Evolutionary conservation across 495 filamentous ascomycete species (phyloP).

Genomic region (Penicillium parvum): DNA sequence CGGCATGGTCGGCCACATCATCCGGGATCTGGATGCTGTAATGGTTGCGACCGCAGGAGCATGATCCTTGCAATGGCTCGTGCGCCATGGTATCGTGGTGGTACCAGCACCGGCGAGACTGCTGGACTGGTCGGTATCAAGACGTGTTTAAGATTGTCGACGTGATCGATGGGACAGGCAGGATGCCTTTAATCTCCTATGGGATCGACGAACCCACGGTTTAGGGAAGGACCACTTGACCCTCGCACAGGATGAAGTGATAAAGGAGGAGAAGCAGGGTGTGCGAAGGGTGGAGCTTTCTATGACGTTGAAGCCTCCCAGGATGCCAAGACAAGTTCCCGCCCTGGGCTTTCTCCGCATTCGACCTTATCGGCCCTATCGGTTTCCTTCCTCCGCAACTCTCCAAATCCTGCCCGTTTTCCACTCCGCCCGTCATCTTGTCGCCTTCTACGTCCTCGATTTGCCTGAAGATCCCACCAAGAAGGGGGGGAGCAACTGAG

Average conservation of each 20-base stretch:
- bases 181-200: too few species aligned
- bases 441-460: too few species aligned
- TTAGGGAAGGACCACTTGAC: background rate
- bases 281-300: conserved; percentile 17
- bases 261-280: conserved; percentile 8
- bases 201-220: too few species aligned
- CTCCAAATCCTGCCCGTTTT: background rate
- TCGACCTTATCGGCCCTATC: conserved; percentile 21
- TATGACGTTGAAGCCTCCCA: conserved; percentile 33
- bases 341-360: conserved; percentile 23
- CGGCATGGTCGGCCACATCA: conserved; percentile 48
- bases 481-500: too few species aligned
- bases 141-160: background rate
- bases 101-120: conserved; percentile 9
- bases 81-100: conserved; percentile 24
- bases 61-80: conserved; percentile 64
- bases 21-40: conserved; percentile 69
- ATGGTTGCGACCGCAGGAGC: conserved; percentile 79
- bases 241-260: background rate
- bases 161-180: background rate
- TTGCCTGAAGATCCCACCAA: too few species aligned
- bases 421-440: background rate
- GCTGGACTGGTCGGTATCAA: background rate
- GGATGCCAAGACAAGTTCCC: conserved; percentile 19
- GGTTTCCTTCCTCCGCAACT: conserved; percentile 7